Evolutionary conservation across 129 eudicot species (phyloP).

Genomic region (Tagetes erecta): DNA sequence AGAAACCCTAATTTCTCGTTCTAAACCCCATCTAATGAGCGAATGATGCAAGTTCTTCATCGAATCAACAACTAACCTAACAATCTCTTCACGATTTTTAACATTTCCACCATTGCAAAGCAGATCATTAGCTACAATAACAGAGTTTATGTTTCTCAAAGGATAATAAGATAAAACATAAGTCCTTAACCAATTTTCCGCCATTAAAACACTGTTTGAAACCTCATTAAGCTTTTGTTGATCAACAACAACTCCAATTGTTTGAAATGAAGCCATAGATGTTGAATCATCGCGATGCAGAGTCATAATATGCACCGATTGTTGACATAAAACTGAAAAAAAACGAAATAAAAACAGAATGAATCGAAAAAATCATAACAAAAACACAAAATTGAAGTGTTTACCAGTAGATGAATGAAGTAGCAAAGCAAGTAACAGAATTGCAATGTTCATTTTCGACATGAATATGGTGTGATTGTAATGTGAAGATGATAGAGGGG

Average conservation of each 20-base stretch:
- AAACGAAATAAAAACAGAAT: neutral
- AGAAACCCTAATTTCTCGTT: constrained; percentile 64
- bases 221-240: constrained; percentile 54
- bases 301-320: constrained; percentile 42
- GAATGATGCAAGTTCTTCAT: constrained; percentile 61
- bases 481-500: neutral
- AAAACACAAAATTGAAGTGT: constrained; percentile 6
- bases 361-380: neutral
- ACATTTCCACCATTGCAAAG: constrained; percentile 40
- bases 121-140: constrained; percentile 50
- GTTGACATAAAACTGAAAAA: constrained; percentile 55
- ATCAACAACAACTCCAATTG: constrained; percentile 46
- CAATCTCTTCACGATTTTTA: constrained; percentile 14
- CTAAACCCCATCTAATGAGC: constrained; percentile 89
- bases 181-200: constrained; percentile 73
- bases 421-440: constrained; percentile 32
- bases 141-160: constrained; percentile 44
- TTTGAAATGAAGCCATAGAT: constrained; percentile 21
- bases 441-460: constrained; percentile 30
- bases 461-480: constrained; percentile 19
- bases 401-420: constrained; percentile 43
- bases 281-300: constrained; percentile 37
- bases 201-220: constrained; percentile 54
- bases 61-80: constrained; percentile 35
- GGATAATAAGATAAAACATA: constrained; percentile 70